Evolutionary conservation across 2,329 filamentous ascomycete species (phyloP).

Genomic region (Rhexocercosporidium sp.): DNA sequence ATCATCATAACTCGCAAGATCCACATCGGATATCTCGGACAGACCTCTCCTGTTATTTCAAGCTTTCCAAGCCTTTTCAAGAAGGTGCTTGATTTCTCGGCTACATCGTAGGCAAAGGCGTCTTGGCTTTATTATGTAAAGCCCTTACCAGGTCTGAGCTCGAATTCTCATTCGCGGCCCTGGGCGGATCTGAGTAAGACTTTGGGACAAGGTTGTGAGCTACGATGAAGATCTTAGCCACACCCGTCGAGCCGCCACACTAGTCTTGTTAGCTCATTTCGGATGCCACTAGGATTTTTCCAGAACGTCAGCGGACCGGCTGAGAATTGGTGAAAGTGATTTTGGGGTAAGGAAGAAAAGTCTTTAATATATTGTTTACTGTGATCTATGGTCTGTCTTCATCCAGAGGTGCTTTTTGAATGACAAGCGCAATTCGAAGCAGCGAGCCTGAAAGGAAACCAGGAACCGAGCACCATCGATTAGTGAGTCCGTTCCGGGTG

Average conservation of each 20-base stretch:
- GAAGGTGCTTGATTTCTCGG: too few relatives aligned
- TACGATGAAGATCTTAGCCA: conserved; percentile 21
- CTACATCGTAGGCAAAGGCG: too few relatives aligned
- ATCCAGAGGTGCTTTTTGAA: too few relatives aligned
- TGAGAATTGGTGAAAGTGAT: too few relatives aligned
- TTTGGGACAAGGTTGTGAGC: conserved; percentile 13
- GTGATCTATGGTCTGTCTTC: too few relatives aligned
- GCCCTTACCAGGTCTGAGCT: conserved; percentile 1
- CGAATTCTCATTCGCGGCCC: background rate
- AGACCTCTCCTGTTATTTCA: background rate
- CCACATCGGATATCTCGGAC: background rate
- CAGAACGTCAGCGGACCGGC: background rate
- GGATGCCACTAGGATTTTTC: conserved; percentile 8
- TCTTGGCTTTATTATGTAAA: too few relatives aligned
- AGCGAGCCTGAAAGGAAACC: too few relatives aligned
- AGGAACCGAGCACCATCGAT: background rate
- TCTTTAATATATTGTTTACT: too few relatives aligned
- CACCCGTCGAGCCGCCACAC: conserved; percentile 13
- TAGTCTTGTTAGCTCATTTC: too few relatives aligned
- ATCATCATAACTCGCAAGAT: background rate
- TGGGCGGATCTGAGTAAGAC: background rate
- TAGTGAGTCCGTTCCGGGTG: background rate
- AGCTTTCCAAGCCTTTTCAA: conserved; percentile 9
- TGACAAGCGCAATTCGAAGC: too few relatives aligned
- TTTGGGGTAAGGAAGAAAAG: too few relatives aligned